Conservation (phyloP, 306 rosid genomes). For the Citrullus mucosospermus region DNA sequence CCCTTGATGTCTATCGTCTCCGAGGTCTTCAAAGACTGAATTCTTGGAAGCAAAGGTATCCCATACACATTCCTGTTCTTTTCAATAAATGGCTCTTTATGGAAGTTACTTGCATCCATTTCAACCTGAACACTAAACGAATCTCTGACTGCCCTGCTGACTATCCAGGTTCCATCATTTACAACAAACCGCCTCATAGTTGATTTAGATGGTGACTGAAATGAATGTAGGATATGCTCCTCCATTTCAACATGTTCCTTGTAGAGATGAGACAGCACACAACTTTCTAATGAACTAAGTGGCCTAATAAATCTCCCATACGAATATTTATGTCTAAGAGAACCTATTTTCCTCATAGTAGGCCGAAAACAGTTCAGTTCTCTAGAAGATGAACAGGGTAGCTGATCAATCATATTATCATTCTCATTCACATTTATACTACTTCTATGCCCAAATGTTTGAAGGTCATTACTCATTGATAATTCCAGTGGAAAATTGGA, state of each 20-base stretch:
- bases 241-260: conserved; percentile 44
- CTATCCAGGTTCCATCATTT: conserved; percentile 49
- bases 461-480: not conserved
- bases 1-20: conserved; percentile 21
- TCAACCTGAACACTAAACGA: conserved; percentile 17
- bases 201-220: conserved; percentile 23
- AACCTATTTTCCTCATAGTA: conserved; percentile 31
- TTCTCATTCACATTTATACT: not conserved
- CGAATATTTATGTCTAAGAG: conserved; percentile 26
- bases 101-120: conserved; percentile 24
- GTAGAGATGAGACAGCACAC: conserved; percentile 66
- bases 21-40: conserved; percentile 16
- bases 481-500: conserved; percentile 1
- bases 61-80: conserved; percentile 23
- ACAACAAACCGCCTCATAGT: conserved; percentile 37
- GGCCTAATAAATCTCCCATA: conserved; percentile 28
- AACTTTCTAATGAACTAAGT: conserved; percentile 55
- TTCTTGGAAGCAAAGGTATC: conserved; percentile 29
- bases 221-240: conserved; percentile 34
- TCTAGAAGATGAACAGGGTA: conserved; percentile 8
- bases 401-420: not conserved
- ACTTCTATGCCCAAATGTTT: not conserved
- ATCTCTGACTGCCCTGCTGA: conserved; percentile 27
- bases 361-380: conserved; percentile 20
- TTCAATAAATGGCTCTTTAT: conserved; percentile 16